Percentiles rank a stretch among this genome's conserved stretches.
phyloP scores from a whole-genome alignment of 1,284 basidiomycete species.

The Mycosarcoma maydis region DNA sequence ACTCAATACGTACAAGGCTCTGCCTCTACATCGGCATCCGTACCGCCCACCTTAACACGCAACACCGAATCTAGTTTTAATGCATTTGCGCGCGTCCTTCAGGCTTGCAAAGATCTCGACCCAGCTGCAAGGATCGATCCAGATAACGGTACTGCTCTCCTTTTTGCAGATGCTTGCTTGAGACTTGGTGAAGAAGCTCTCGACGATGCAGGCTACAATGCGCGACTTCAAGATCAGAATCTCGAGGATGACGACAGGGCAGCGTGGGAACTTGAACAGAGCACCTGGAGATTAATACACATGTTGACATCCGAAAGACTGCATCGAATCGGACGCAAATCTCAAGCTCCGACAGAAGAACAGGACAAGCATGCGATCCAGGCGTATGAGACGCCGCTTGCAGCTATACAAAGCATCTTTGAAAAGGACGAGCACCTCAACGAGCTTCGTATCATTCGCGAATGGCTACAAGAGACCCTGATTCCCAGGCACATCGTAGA shows the following conservation, averaged over 20 bases:
- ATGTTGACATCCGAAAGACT: slow-evolving; percentile 45
- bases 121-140: slow-evolving; percentile 43
- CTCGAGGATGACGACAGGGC: slow-evolving; percentile 42
- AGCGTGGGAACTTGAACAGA: slow-evolving; percentile 54
- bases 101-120: slow-evolving; percentile 46
- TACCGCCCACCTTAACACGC: slow-evolving; percentile 7
- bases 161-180: slow-evolving; percentile 57
- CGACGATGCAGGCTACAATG: slow-evolving; percentile 44
- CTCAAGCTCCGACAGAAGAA: slow-evolving; percentile 21
- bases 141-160: slow-evolving; percentile 49
- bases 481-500: slow-evolving; percentile 57
- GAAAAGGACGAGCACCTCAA: slow-evolving; percentile 49
- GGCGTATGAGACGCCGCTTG: slow-evolving; percentile 61
- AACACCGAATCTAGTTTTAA: slow-evolving; percentile 50
- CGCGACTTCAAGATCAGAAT: slow-evolving; percentile 17
- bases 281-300: slow-evolving; percentile 59
- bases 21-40: slow-evolving; percentile 28
- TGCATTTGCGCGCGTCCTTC: slow-evolving; percentile 55
- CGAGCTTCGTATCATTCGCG: slow-evolving; percentile 64
- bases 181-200: slow-evolving; percentile 34
- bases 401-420: slow-evolving; percentile 59
- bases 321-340: slow-evolving; percentile 40
- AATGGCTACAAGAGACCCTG: slow-evolving; percentile 63
- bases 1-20: slow-evolving; percentile 11
- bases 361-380: slow-evolving; percentile 4